These are phyloP conservation scores for Cenchrus americanus DNA, from an alignment of 176 grass and related monocot species.

Conservation along the genomic window DNA sequence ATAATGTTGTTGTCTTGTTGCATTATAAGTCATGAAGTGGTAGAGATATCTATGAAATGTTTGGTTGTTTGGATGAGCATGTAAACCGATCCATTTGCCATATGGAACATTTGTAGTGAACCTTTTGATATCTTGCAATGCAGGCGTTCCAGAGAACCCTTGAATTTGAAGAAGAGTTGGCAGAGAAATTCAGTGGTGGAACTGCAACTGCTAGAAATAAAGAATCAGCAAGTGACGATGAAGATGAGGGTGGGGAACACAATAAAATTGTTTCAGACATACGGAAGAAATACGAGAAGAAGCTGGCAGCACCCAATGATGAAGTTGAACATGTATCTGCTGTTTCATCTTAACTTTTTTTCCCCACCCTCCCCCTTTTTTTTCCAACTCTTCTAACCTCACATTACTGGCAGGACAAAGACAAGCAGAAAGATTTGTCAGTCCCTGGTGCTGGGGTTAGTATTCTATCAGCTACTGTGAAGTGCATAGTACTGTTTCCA, in stretches of 20 bases:
- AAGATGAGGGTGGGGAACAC: slow-evolving; percentile 63
- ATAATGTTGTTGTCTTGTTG: background rate
- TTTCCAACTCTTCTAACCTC: slow-evolving; percentile 45
- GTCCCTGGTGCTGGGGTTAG: slow-evolving; percentile 94
- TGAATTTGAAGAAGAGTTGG: slow-evolving; percentile 99
- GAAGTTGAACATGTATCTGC: slow-evolving; percentile 57
- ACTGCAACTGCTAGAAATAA: slow-evolving; percentile 59
- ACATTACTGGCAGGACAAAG: slow-evolving; percentile 70
- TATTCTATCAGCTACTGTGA: slow-evolving; percentile 44
- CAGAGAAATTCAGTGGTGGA: slow-evolving; percentile 96
- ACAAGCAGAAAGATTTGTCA: slow-evolving; percentile 86
- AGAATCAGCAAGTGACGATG: slow-evolving; percentile 68
- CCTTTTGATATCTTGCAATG: slow-evolving; percentile 29
- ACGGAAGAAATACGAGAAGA: slow-evolving; percentile 96
- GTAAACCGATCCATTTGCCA: slow-evolving; percentile 25
- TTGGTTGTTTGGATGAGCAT: background rate
- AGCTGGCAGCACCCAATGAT: slow-evolving; percentile 58
- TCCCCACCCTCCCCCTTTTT: background rate
- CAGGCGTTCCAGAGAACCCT: slow-evolving; percentile 92
- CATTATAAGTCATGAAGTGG: slow-evolving; percentile 7
- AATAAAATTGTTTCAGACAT: slow-evolving; percentile 96
- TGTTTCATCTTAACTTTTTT: slow-evolving; percentile 10
- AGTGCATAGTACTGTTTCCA: slow-evolving; percentile 28
- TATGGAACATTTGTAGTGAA: slow-evolving; percentile 22
- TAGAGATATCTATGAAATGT: slow-evolving; percentile 19